Evolutionary conservation across 495 filamentous ascomycete genomes (phyloP).

Genomic region (Neurospora hispaniola): DNA sequence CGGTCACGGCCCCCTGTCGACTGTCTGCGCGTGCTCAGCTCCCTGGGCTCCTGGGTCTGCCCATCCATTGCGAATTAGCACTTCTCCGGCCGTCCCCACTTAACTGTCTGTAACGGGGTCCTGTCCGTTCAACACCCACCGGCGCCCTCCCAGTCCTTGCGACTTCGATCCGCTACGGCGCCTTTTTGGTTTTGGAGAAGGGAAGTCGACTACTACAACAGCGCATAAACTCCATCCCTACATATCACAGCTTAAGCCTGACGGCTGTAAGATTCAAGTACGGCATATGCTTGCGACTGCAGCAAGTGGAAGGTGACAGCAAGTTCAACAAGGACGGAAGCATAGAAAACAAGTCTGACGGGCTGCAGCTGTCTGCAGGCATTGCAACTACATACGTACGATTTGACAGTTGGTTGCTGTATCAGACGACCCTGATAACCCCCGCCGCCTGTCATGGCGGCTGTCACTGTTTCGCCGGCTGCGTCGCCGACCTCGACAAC

Average conservation of each 20-base stretch:
- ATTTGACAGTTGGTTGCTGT: not conserved
- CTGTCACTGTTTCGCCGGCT: conserved; percentile 28
- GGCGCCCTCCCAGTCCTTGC: not conserved
- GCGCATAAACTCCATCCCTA: not conserved
- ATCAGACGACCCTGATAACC: not conserved
- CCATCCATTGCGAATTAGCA: not conserved
- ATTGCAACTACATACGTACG: not conserved
- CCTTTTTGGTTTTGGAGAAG: not conserved
- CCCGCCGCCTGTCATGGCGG: conserved; percentile 31
- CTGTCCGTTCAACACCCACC: not conserved
- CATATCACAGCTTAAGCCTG: not conserved
- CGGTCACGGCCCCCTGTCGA: not conserved
- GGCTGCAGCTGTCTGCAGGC: not conserved
- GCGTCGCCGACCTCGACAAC: conserved; percentile 22
- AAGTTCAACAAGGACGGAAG: not conserved
- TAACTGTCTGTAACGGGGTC: not conserved
- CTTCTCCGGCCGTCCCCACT: not conserved
- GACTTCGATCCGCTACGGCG: not conserved
- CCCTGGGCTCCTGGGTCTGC: not conserved
- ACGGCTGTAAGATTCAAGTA: not conserved
- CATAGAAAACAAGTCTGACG: not conserved
- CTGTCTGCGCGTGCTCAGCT: not conserved
- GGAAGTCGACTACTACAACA: not conserved
- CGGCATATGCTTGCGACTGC: not conserved
- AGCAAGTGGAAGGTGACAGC: not conserved